Evolutionary conservation across 2,329 filamentous ascomycete species (phyloP).

Genomic region (Teratosphaeria destructans): DNA sequence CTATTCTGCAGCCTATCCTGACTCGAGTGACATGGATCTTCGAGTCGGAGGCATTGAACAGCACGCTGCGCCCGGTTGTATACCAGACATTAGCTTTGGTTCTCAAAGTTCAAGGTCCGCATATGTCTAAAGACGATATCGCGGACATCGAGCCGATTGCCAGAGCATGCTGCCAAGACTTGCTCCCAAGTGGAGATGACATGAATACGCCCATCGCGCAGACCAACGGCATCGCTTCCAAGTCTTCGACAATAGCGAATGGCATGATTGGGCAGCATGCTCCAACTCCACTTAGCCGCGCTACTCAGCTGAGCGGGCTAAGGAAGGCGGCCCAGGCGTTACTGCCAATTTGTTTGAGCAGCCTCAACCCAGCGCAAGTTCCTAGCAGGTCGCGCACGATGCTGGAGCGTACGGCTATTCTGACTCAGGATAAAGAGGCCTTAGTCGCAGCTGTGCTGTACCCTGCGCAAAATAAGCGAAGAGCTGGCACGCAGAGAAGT

Average conservation of each 20-base stretch:
- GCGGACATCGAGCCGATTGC: slow-evolving; percentile 53
- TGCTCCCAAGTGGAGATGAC: slow-evolving; percentile 42
- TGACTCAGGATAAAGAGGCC: slow-evolving; percentile 56
- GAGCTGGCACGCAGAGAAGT: slow-evolving; percentile 45
- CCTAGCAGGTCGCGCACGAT: slow-evolving; percentile 62
- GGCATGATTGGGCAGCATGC: background rate
- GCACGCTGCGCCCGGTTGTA: slow-evolving; percentile 25
- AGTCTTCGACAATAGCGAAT: background rate
- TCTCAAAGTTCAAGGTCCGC: slow-evolving; percentile 52
- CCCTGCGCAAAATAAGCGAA: slow-evolving; percentile 50
- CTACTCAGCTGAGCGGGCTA: slow-evolving; percentile 36
- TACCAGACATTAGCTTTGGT: slow-evolving; percentile 53
- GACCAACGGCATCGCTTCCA: background rate
- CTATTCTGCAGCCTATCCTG: slow-evolving; percentile 54
- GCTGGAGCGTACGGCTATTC: slow-evolving; percentile 70
- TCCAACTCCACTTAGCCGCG: slow-evolving; percentile 7
- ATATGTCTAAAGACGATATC: slow-evolving; percentile 55
- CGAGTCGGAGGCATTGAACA: slow-evolving; percentile 30
- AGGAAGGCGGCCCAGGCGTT: slow-evolving; percentile 49
- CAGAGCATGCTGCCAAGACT: slow-evolving; percentile 61
- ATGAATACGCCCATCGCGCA: background rate
- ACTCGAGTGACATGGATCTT: slow-evolving; percentile 54
- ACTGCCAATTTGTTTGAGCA: slow-evolving; percentile 47
- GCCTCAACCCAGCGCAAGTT: slow-evolving; percentile 55
- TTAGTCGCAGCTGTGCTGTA: slow-evolving; percentile 78